phyloP scores from a whole-genome alignment of 345 rosid species.

The Odontarrhena argentea region DNA sequence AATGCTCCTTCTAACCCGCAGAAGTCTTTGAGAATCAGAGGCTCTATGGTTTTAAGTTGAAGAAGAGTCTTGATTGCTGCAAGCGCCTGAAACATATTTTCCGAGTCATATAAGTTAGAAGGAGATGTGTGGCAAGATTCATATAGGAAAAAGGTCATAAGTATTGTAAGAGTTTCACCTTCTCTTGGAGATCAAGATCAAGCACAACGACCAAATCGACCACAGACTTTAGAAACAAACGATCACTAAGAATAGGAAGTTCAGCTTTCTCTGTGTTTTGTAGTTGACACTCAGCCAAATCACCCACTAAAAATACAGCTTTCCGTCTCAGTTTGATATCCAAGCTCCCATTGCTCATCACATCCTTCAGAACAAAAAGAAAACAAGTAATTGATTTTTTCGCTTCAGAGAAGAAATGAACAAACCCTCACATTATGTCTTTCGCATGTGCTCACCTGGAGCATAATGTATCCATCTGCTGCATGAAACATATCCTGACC shows the following conservation, averaged over 20 bases:
- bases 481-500: slow-evolving; percentile 76
- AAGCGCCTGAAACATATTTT: slow-evolving; percentile 62
- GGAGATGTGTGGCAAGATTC: slow-evolving; percentile 1
- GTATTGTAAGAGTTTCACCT: slow-evolving; percentile 47
- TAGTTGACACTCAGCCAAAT: slow-evolving; percentile 64
- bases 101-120: slow-evolving; percentile 13
- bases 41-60: slow-evolving; percentile 62
- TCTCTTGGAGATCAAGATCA: slow-evolving; percentile 93
- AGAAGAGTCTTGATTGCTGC: slow-evolving; percentile 71
- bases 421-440: slow-evolving; percentile 6
- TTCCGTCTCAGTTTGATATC: slow-evolving; percentile 73
- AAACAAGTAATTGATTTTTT: slow-evolving; percentile 21
- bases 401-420: slow-evolving; percentile 6
- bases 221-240: slow-evolving; percentile 66
- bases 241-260: slow-evolving; percentile 57
- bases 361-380: slow-evolving; percentile 52
- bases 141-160: neutral
- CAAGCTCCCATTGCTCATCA: slow-evolving; percentile 56
- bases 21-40: slow-evolving; percentile 62
- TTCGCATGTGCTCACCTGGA: slow-evolving; percentile 61
- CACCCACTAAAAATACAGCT: slow-evolving; percentile 77
- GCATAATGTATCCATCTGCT: slow-evolving; percentile 80
- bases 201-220: slow-evolving; percentile 61
- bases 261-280: slow-evolving; percentile 54
- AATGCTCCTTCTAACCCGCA: slow-evolving; percentile 70